Conservation (phyloP, 306 rosid species). For the Pueraria montana region DNA sequence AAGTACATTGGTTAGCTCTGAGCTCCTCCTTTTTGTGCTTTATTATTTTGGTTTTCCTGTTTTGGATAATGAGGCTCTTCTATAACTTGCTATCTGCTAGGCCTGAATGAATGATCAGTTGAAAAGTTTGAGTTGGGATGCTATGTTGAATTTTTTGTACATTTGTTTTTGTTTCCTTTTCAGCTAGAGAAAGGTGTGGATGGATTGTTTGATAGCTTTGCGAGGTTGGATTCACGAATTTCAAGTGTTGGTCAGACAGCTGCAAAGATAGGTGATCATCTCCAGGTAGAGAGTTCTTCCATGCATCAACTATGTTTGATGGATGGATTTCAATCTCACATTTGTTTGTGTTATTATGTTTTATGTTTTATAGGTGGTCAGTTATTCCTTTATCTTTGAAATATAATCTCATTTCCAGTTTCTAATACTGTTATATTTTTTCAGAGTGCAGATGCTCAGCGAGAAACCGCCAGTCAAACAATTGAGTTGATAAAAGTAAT, state of each 20-base stretch:
- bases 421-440: slow-evolving; percentile 53
- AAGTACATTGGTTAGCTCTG: neutral
- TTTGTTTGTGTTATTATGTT: slow-evolving; percentile 30
- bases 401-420: slow-evolving; percentile 50
- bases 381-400: slow-evolving; percentile 38
- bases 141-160: slow-evolving; percentile 31
- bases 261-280: slow-evolving; percentile 99
- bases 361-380: slow-evolving; percentile 26
- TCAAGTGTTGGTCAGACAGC: slow-evolving; percentile 99
- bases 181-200: slow-evolving; percentile 99
- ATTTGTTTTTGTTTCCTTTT: slow-evolving; percentile 36
- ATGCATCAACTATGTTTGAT: slow-evolving; percentile 42
- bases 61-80: neutral
- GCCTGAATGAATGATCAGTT: too few relatives aligned
- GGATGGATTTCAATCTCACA: slow-evolving; percentile 29
- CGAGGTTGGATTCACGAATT: slow-evolving; percentile 96
- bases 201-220: slow-evolving; percentile 98
- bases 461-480: slow-evolving; percentile 99
- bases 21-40: neutral
- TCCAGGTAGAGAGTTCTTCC: slow-evolving; percentile 79
- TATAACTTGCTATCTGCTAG: too few relatives aligned
- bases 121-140: slow-evolving; percentile 28
- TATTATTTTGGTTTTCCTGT: neutral
- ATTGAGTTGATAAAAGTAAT: slow-evolving; percentile 95
- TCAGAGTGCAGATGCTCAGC: slow-evolving; percentile 99